Evolutionary conservation across 495 filamentous ascomycete species (phyloP), one percentile per base, ranked within the genome.

Genomic region (Xylaria cubensis): DNA sequence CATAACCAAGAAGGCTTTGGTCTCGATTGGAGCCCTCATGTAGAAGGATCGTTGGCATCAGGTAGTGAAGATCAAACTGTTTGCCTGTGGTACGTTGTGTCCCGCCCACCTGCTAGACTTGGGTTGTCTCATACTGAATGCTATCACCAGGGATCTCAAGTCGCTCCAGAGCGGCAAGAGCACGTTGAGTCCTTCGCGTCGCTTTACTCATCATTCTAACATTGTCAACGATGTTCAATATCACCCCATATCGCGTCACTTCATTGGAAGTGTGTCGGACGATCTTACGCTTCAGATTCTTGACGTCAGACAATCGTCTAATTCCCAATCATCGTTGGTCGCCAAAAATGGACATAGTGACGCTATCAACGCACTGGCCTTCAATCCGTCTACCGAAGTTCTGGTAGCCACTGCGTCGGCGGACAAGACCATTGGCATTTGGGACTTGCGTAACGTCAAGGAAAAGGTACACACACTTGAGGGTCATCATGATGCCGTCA

Each of bases 211-310:
- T 69, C 97, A 98, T 78, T 89, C 85, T 34, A 91, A 96, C 4
- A 93, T 94, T 50, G 97, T 99, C 75, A 98, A 98, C 76, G 97
- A 98, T 76, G 96, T 99, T 48, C 92, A 97, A 81, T 91, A 97
- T 78, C 94, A 98, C 77, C 95, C 95, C 34, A 84, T 93, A 61
- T 92, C 93, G 69, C 88, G 88, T 48, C 89, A 89, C 65, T 88
- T 97, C 68, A 93, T 99, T 67, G 97, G 94, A 69, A 94, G 92
- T 19, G 96, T 97, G 2, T 98, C 97, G 26, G 97, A 99, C 78
- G 97, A 99, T 77, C 87, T 95, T 70, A 97, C 93, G 5, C 88
- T 98, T 50, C 92, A 97, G 80, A 92, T 99, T 66, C 86, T 98
- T 64, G 97, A 99, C 80, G 87, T 91, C 29, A 92, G 97, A 59